Conservation (phyloP, 352 stramenopile genomes). For the Phytopythium oedochilum region DNA sequence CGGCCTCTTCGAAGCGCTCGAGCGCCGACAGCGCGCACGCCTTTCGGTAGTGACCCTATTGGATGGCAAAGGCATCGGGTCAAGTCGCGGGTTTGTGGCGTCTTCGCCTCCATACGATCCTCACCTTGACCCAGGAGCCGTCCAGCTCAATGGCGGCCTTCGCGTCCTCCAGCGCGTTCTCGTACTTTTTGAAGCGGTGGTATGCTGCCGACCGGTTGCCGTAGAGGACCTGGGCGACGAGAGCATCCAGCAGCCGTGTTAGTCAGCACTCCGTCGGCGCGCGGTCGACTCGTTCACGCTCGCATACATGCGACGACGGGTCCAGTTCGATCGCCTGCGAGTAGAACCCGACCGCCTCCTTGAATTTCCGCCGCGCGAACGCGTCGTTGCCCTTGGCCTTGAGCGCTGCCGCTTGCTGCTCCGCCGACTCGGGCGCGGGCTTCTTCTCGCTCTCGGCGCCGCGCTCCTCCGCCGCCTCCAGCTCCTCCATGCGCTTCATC, state of each 20-base stretch:
- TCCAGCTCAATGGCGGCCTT: conserved; percentile 57
- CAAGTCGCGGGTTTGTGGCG: no score
- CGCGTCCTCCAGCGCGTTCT: conserved; percentile 58
- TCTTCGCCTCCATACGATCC: no score
- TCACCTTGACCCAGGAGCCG: conserved; percentile 72
- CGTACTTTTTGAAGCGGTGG: conserved; percentile 67
- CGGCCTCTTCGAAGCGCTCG: conserved; percentile 57
- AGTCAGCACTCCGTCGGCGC: not conserved
- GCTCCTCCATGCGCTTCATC: conserved; percentile 83
- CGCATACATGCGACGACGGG: conserved; percentile 59
- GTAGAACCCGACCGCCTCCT: conserved; percentile 79
- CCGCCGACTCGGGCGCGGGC: conserved; percentile 6
- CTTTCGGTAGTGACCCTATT: conserved; percentile 72
- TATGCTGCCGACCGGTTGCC: conserved; percentile 77
- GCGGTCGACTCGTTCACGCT: not conserved
- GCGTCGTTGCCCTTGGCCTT: conserved; percentile 79
- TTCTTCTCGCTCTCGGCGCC: conserved; percentile 26
- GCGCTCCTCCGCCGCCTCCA: conserved; percentile 60
- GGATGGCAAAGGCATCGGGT: not conserved
- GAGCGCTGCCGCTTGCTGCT: conserved; percentile 31
- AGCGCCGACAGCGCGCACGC: conserved; percentile 63
- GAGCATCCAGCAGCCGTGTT: not conserved
- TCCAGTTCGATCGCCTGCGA: conserved; percentile 82
- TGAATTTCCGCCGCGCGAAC: conserved; percentile 74
- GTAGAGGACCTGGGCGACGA: conserved; percentile 60